phyloP scores from a whole-genome alignment of 148 eudicot species.

The Amaranthus palmeri region DNA sequence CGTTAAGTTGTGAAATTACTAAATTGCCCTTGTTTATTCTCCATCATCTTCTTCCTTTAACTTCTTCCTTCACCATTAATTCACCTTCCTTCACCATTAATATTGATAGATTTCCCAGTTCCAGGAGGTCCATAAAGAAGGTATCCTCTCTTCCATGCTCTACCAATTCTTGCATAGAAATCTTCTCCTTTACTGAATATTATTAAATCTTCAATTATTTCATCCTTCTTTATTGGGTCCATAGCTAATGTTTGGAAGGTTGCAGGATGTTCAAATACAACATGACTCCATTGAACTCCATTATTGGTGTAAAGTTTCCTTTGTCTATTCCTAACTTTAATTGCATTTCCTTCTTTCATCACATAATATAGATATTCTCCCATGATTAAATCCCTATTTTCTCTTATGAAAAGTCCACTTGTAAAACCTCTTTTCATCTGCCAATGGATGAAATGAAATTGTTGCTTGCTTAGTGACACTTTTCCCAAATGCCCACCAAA shows the following conservation, averaged over 20 bases:
- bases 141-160: conserved; percentile 59
- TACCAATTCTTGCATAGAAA: conserved; percentile 43
- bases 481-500: conserved; percentile 40
- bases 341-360: conserved; percentile 32
- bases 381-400: conserved; percentile 27
- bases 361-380: conserved; percentile 35
- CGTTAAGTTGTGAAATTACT: too few species aligned
- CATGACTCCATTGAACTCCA: conserved; percentile 34
- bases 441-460: conserved; percentile 10
- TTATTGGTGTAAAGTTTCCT: conserved; percentile 44
- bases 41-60: too few species aligned
- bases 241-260: conserved; percentile 42
- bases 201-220: conserved; percentile 38
- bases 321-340: conserved; percentile 24
- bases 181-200: conserved; percentile 39
- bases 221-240: conserved; percentile 34
- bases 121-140: conserved; percentile 64
- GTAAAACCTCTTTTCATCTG: conserved; percentile 40
- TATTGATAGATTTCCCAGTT: conserved; percentile 59
- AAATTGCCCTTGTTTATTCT: too few species aligned
- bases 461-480: background rate
- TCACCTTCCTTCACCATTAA: too few species aligned
- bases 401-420: conserved; percentile 30
- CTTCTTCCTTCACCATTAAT: too few species aligned
- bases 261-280: conserved; percentile 51